Base-by-base conservation (phyloP, 2,329 filamentous ascomycete genomes). In the Xylaria sp. region DNA sequence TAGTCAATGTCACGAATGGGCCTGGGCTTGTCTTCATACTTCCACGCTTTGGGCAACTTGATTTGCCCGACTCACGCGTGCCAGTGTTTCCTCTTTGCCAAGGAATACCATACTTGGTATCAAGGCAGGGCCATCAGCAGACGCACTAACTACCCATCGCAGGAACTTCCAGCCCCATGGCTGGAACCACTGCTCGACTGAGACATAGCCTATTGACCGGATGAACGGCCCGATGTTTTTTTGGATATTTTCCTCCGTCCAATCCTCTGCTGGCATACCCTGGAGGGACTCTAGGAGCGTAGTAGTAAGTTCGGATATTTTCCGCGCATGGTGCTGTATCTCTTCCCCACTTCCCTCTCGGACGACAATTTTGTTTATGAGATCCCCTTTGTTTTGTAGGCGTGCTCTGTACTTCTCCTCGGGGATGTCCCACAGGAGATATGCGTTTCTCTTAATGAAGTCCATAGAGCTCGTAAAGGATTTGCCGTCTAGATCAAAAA, bases 371-470 rank as follows among this genome's bases (percentile, higher is more conserved):
- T 57, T 60, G 11, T 38, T 17, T 0, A 68, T 39, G 5, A 51
- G 3, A 3, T 10, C 17, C 22, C 50, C 29, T 17, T 67, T 51
- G 4, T 69, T 53, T 17, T 42, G 25, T 22, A 74, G 20, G 11
- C 55, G 64, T 15, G 57, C 29, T 20, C 9, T 50, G 66, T 74
- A 68, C 27, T 66, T 13, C 1, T 53, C 13, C 1, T 63, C 50
- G 5, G 72, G 74, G 7, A 75, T 65, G 25, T 67, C 44, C 75
- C 75, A 77, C 27, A 77, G 38, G n/a, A 76, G 69, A 61, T 72
- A 73, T 33, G 51, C 61, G 61, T 71, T 73, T 42, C 74, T 71
- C 54, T 49, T 17, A 1, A 77, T 42, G 57, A 61, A 73, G 15
- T 36, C 51, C 38, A 58, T 22, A 15, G 68, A 62, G 3, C 5